Evolutionary conservation across 306 rosid species (phyloP).

Genomic region (Cajanus cajan): DNA sequence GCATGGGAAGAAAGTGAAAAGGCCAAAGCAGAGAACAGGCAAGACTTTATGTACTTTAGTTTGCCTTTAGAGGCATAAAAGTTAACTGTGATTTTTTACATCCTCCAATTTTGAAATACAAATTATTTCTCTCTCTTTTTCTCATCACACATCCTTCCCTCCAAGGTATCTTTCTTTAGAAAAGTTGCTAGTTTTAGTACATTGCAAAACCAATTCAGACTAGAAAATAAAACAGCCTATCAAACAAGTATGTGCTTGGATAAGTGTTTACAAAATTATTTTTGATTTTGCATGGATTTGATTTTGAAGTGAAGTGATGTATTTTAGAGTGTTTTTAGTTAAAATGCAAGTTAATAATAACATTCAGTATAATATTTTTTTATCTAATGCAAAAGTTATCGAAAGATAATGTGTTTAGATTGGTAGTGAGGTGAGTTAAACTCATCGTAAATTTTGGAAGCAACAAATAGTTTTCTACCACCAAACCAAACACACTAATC

Average conservation of each 20-base stretch:
- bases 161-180: neutral
- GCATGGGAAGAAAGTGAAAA: slow-evolving; percentile 98
- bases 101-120: neutral
- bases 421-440: too few relatives aligned
- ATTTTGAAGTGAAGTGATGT: neutral
- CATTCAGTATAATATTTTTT: too few relatives aligned
- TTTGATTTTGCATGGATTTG: neutral
- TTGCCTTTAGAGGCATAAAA: neutral
- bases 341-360: too few relatives aligned
- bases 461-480: too few relatives aligned
- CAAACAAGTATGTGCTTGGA: neutral
- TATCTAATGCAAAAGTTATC: too few relatives aligned
- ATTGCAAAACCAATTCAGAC: neutral
- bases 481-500: too few relatives aligned
- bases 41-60: slow-evolving; percentile 28
- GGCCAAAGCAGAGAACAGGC: slow-evolving; percentile 77
- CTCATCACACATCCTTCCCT: neutral
- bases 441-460: too few relatives aligned
- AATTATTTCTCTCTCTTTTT: neutral
- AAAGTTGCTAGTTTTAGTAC: neutral
- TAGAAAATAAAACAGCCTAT: too few relatives aligned
- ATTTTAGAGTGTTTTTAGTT: too few relatives aligned
- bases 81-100: neutral
- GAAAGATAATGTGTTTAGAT: too few relatives aligned
- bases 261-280: too few relatives aligned